phyloP scores from a whole-genome alignment of 116 monocot genomes.

The Cymodocea nodosa region DNA sequence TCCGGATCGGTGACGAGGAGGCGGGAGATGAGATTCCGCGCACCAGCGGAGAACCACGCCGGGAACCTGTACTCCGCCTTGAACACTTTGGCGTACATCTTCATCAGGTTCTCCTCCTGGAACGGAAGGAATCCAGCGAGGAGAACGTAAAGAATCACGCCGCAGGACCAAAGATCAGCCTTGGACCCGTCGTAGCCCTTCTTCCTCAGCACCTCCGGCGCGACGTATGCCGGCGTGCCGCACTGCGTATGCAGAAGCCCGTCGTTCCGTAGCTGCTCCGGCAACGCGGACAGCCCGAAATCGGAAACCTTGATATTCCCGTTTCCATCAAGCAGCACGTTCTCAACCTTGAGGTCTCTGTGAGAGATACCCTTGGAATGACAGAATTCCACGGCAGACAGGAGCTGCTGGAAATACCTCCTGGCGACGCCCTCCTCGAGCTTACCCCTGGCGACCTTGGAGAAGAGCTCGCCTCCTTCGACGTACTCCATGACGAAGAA shows the following conservation, averaged over 20 bases:
- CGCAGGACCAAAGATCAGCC: slow-evolving; percentile 59
- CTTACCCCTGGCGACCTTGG: slow-evolving; percentile 33
- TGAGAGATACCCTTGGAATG: slow-evolving; percentile 55
- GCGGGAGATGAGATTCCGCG: slow-evolving; percentile 35
- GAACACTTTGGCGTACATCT: slow-evolving; percentile 48
- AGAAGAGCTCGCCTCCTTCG: slow-evolving; percentile 63
- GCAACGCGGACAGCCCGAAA: slow-evolving; percentile 55
- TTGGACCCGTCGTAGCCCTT: slow-evolving; percentile 61
- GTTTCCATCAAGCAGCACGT: slow-evolving; percentile 47
- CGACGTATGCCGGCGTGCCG: slow-evolving; percentile 61
- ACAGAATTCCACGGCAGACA: slow-evolving; percentile 67
- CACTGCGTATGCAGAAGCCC: slow-evolving; percentile 63
- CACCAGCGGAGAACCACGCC: slow-evolving; percentile 59
- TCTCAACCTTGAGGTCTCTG: slow-evolving; percentile 68
- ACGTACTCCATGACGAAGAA: slow-evolving; percentile 66
- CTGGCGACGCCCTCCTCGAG: slow-evolving; percentile 42
- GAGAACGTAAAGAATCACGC: slow-evolving; percentile 55
- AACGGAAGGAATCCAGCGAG: slow-evolving; percentile 62
- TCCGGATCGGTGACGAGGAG: slow-evolving; percentile 61
- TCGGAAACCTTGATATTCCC: slow-evolving; percentile 52
- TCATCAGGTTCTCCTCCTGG: slow-evolving; percentile 41
- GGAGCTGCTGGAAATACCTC: slow-evolving; percentile 45
- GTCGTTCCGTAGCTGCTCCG: slow-evolving; percentile 40
- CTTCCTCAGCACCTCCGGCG: slow-evolving; percentile 44
- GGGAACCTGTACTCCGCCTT: slow-evolving; percentile 51